These are phyloP conservation scores for Coniferiporia weirii DNA, from an alignment of 1,284 basidiomycete species.

Conservation along the genomic window DNA sequence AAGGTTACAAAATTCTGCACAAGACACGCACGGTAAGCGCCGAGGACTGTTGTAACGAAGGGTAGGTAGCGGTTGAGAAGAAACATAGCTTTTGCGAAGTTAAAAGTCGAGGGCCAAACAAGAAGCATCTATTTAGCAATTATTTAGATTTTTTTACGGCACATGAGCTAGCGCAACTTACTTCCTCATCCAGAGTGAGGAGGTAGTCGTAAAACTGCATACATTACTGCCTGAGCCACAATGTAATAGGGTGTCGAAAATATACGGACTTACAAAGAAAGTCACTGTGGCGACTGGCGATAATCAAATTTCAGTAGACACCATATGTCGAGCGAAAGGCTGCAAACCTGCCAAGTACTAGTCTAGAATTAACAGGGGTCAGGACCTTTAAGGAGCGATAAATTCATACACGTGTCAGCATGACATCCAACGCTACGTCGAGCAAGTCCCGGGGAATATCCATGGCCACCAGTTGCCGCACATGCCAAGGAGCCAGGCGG, in stretches of 20 bases:
- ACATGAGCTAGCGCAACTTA: background rate
- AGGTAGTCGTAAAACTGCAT: constrained; percentile 10
- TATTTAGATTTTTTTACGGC: background rate
- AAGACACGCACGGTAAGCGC: background rate
- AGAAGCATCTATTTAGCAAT: constrained; percentile 1
- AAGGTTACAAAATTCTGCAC: background rate
- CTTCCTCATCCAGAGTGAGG: constrained; percentile 6
- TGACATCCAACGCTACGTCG: background rate
- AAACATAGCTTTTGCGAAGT: constrained; percentile 9
- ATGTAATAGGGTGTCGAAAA: background rate
- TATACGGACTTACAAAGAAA: background rate
- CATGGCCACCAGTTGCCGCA: background rate
- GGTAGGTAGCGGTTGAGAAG: constrained; percentile 12
- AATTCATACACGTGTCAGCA: background rate
- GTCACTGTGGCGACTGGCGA: background rate
- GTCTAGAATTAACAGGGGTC: background rate
- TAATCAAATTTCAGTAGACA: background rate
- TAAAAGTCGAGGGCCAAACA: constrained; percentile 6
- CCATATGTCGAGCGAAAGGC: background rate
- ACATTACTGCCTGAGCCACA: background rate
- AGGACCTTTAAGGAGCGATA: background rate
- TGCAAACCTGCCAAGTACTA: background rate
- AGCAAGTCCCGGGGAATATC: background rate
- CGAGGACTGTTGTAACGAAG: constrained; percentile 1
- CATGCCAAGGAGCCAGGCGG: background rate